phyloP scores from a whole-genome alignment of 2,329 filamentous ascomycete genomes.

The Cercospora sp. region DNA sequence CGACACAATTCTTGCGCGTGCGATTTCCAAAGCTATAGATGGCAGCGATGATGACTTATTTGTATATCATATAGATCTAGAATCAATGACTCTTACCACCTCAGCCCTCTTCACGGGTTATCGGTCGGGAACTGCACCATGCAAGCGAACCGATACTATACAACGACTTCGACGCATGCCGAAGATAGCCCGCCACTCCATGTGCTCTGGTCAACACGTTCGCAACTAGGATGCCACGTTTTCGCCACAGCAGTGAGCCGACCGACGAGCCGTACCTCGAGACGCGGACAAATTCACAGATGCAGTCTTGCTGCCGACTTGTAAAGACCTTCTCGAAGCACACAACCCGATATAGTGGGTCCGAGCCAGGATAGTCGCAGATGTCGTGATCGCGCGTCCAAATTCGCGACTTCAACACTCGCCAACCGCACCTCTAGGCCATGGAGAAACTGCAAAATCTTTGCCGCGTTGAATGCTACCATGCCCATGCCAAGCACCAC shows the following conservation, averaged over 20 bases:
- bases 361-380: slow-evolving; percentile 1
- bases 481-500: not conserved
- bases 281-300: not conserved
- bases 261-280: not conserved
- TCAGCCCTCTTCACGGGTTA: not conserved
- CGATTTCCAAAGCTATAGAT: slow-evolving; percentile 33
- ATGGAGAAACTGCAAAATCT: slow-evolving; percentile 4
- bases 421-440: not conserved
- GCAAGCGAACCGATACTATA: not conserved
- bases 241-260: not conserved
- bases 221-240: not conserved
- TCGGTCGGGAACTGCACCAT: not conserved
- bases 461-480: slow-evolving; percentile 12
- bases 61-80: slow-evolving; percentile 1
- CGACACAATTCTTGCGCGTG: slow-evolving; percentile 48
- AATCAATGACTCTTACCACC: not conserved
- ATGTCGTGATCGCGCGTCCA: slow-evolving; percentile 14
- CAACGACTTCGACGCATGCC: not conserved
- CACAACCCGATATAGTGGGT: slow-evolving; percentile 2
- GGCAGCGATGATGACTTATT: not conserved
- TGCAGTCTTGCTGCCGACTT: not conserved
- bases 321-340: not conserved
- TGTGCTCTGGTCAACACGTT: not conserved
- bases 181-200: not conserved
- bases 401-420: slow-evolving; percentile 20